Conservation (phyloP, 73 alveolate species). For the Tetrahymena thermophila region DNA sequence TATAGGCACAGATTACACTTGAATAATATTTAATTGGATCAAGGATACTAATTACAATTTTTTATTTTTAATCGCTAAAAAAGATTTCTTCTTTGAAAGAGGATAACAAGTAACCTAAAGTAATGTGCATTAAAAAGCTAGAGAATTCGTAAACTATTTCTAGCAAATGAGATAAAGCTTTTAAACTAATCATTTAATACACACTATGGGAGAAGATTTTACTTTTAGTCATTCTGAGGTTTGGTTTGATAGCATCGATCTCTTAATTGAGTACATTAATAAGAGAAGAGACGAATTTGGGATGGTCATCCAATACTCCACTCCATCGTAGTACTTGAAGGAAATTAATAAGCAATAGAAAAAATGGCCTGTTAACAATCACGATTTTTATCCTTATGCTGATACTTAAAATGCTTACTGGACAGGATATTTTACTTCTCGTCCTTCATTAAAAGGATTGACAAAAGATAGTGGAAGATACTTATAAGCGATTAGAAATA, state of each 20-base stretch:
- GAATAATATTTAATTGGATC: too few relatives aligned
- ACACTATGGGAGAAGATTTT: slow-evolving; percentile 73
- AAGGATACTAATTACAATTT: too few relatives aligned
- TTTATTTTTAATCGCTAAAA: not conserved
- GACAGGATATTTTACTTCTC: slow-evolving; percentile 92
- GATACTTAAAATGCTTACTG: slow-evolving; percentile 64
- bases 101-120: slow-evolving; percentile 18
- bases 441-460: slow-evolving; percentile 72
- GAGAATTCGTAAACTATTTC: slow-evolving; percentile 37
- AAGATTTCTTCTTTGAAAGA: slow-evolving; percentile 12
- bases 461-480: slow-evolving; percentile 53
- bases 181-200: slow-evolving; percentile 50
- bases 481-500: slow-evolving; percentile 15
- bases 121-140: slow-evolving; percentile 39
- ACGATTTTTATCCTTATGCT: slow-evolving; percentile 78
- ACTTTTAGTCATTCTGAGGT: slow-evolving; percentile 51
- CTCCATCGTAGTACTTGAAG: slow-evolving; percentile 62
- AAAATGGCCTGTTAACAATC: slow-evolving; percentile 53
- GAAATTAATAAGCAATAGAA: slow-evolving; percentile 21
- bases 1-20: too few relatives aligned
- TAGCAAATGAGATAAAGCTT: slow-evolving; percentile 29
- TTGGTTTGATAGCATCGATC: slow-evolving; percentile 52
- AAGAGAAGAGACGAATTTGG: slow-evolving; percentile 9
- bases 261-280: slow-evolving; percentile 50
- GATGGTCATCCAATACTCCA: slow-evolving; percentile 40